phyloP scores from a whole-genome alignment of 345 rosid species.

The Ceriops zippeliana region DNA sequence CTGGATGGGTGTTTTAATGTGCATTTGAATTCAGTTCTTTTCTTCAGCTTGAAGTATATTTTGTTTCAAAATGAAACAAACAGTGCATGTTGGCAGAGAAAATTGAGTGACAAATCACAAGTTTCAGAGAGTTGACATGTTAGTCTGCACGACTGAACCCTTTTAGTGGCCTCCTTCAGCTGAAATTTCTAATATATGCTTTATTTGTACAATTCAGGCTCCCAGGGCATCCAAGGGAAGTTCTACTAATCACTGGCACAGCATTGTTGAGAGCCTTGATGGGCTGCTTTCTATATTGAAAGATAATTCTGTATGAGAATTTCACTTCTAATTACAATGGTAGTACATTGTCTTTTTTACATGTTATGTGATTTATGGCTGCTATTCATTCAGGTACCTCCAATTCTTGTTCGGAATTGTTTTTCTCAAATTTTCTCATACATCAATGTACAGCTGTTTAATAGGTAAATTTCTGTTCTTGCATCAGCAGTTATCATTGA shows the following conservation, averaged over 20 bases:
- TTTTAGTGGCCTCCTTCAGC: background rate
- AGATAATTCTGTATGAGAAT: slow-evolving; percentile 24
- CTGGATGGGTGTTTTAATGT: background rate
- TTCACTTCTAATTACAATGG: background rate
- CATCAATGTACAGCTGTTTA: slow-evolving; percentile 27
- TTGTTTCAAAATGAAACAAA: background rate
- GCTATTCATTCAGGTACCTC: slow-evolving; percentile 21
- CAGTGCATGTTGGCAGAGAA: background rate
- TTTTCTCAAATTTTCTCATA: slow-evolving; percentile 21
- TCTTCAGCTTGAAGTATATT: background rate
- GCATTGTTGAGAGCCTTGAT: slow-evolving; percentile 23
- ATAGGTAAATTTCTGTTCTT: slow-evolving; percentile 20
- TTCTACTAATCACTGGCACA: slow-evolving; percentile 17
- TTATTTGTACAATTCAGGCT: slow-evolving; percentile 15
- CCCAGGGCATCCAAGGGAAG: slow-evolving; percentile 19
- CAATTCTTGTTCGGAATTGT: slow-evolving; percentile 21
- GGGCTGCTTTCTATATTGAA: slow-evolving; percentile 14
- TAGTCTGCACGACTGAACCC: background rate
- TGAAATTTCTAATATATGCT: slow-evolving; percentile 3
- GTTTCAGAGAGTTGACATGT: background rate
- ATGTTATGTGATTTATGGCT: background rate
- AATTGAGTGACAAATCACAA: background rate
- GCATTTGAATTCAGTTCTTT: slow-evolving; percentile 3
- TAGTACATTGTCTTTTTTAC: background rate
- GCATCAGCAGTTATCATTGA: background rate